A percentile compares a stretch with the other conserved stretches of the same genome.
phyloP scores from a whole-genome alignment of 2,329 filamentous ascomycete species.

The Stemphylium beticola region DNA sequence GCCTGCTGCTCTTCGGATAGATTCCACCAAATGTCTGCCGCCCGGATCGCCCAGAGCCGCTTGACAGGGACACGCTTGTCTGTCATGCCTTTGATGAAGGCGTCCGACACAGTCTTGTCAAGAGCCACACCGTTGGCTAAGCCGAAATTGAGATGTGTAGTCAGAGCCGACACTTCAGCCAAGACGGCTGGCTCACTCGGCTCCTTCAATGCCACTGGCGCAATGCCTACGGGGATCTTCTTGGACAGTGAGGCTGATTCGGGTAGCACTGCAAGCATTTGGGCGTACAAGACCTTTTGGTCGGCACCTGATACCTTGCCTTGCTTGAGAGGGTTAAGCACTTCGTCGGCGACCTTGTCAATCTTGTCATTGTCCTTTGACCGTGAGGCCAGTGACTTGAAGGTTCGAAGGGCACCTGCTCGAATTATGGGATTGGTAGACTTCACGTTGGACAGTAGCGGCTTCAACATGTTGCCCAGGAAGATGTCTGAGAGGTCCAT shows the following conservation, averaged over 20 bases:
- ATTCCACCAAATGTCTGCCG: conserved; percentile 73
- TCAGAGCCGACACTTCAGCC: conserved; percentile 75
- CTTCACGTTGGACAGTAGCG: conserved; percentile 86
- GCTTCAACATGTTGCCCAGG: conserved; percentile 76
- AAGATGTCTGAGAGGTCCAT: conserved; percentile 82
- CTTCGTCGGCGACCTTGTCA: conserved; percentile 75
- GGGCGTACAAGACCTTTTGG: conserved; percentile 80
- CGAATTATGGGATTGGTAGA: conserved; percentile 84
- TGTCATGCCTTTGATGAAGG: conserved; percentile 77
- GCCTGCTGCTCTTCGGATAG: conserved; percentile 57
- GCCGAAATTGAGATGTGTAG: conserved; percentile 67
- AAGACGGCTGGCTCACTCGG: conserved; percentile 83
- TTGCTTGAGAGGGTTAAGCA: conserved; percentile 78
- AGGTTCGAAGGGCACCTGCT: conserved; percentile 75
- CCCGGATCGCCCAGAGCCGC: conserved; percentile 78
- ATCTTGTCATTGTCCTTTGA: conserved; percentile 66
- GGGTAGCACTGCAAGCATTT: conserved; percentile 69
- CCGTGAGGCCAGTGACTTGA: conserved; percentile 70
- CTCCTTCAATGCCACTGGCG: conserved; percentile 77
- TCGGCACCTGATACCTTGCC: conserved; percentile 86
- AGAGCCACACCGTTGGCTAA: conserved; percentile 67
- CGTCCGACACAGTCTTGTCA: conserved; percentile 71
- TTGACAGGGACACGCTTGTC: conserved; percentile 84
- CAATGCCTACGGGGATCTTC: conserved; percentile 71
- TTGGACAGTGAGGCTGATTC: conserved; percentile 67